Conservation (phyloP, 2,329 filamentous ascomycete genomes). For the Fusarium hostae region DNA sequence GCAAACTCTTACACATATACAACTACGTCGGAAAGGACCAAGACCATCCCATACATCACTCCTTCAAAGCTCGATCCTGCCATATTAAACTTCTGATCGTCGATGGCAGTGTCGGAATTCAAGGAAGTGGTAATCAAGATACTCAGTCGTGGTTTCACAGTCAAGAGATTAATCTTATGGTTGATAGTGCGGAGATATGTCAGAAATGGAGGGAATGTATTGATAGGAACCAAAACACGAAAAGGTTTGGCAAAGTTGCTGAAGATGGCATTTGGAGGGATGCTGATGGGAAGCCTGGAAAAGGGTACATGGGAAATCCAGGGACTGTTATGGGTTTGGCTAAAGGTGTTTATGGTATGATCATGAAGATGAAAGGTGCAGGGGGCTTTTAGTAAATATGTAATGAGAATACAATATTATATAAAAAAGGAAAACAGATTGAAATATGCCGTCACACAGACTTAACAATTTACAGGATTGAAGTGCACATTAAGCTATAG, state of each 20-base stretch:
- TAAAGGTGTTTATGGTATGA: conserved; percentile 29
- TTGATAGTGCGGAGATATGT: conserved; percentile 73
- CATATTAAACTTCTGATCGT: conserved; percentile 83
- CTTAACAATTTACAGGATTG: fast-evolving
- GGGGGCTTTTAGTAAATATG: background rate
- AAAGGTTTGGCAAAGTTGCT: conserved; percentile 60
- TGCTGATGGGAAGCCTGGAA: conserved; percentile 10
- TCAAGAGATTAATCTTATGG: conserved; percentile 81
- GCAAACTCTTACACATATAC: conserved; percentile 64
- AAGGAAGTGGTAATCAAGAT: conserved; percentile 83
- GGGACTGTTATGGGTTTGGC: conserved; percentile 17
- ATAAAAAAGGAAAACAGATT: no score
- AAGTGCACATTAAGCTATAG: fast-evolving
- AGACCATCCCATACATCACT: conserved; percentile 72
- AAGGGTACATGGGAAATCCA: conserved; percentile 36
- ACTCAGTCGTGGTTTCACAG: conserved; percentile 83
- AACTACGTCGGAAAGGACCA: conserved; percentile 83
- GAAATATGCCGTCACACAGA: fast-evolving
- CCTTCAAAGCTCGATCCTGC: conserved; percentile 73
- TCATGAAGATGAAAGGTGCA: conserved; percentile 25
- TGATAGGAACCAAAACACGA: conserved; percentile 74
- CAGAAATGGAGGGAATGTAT: conserved; percentile 70
- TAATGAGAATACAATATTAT: background rate
- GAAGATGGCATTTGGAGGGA: conserved; percentile 39
- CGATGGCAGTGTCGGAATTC: conserved; percentile 74